Percentiles rank a stretch among this genome's conserved stretches.
phyloP scores from a whole-genome alignment of 106 monocot species.

The Acorus calamus region DNA sequence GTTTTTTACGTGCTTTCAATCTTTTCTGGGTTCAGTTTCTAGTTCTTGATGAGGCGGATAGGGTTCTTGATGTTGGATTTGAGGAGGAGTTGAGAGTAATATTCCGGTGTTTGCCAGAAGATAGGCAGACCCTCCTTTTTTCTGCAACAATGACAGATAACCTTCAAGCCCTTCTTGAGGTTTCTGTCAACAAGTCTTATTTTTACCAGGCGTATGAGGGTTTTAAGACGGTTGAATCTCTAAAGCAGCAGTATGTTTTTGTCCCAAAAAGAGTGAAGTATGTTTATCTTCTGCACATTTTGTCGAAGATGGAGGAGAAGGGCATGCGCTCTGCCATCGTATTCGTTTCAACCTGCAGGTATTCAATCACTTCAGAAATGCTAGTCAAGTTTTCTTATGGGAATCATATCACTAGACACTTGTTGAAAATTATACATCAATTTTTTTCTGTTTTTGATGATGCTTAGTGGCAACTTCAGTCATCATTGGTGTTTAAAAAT shows the following conservation, averaged over 20 bases:
- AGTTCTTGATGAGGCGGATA: slow-evolving; percentile 98
- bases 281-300: slow-evolving; percentile 70
- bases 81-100: slow-evolving; percentile 75
- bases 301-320: slow-evolving; percentile 68
- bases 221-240: slow-evolving; percentile 73
- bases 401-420: too few relatives aligned
- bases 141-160: slow-evolving; percentile 86
- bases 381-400: too few relatives aligned
- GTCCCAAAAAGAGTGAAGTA: slow-evolving; percentile 73
- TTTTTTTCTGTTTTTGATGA: too few relatives aligned
- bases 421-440: too few relatives aligned
- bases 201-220: slow-evolving; percentile 87
- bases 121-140: slow-evolving; percentile 82
- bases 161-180: slow-evolving; percentile 49
- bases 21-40: slow-evolving; percentile 45
- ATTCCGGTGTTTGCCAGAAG: slow-evolving; percentile 61
- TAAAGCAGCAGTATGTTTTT: slow-evolving; percentile 74
- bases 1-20: background rate
- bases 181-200: slow-evolving; percentile 58
- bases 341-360: slow-evolving; percentile 91
- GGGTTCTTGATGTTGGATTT: slow-evolving; percentile 83
- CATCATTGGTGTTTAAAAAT: too few relatives aligned
- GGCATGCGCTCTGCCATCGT: slow-evolving; percentile 71
- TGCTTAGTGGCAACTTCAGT: too few relatives aligned
- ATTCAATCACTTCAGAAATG: background rate